A percentile compares a stretch with the other conserved stretches of the same genome.
Evolutionary conservation across 2,329 filamentous ascomycete genomes (phyloP).

Genomic region (Truncatella angustata): DNA sequence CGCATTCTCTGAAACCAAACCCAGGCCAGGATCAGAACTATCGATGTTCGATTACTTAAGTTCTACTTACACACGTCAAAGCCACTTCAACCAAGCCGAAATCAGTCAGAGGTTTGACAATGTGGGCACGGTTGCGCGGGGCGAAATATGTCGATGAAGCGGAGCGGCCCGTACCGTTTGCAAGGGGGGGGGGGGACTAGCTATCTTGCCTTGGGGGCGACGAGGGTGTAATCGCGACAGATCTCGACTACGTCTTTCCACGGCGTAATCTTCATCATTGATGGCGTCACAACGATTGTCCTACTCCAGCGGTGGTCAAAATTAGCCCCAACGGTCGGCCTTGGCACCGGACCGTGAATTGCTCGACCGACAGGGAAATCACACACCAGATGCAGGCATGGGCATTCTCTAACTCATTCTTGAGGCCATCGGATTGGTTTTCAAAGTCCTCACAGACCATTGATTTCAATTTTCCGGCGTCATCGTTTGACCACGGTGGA

Average conservation of each 20-base stretch:
- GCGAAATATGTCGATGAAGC: constrained; percentile 33
- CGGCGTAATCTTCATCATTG: constrained; percentile 14
- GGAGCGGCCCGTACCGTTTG: constrained; percentile 24
- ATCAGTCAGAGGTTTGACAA: constrained; percentile 21
- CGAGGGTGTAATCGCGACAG: constrained; percentile 21
- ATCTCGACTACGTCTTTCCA: constrained; percentile 21
- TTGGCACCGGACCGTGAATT: not conserved
- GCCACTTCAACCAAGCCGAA: constrained; percentile 23
- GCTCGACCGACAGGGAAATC: not conserved
- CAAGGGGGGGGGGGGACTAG: too few relatives aligned
- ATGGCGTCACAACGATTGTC: constrained; percentile 25
- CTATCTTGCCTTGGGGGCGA: constrained; percentile 15
- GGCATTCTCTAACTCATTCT: constrained; percentile 36
- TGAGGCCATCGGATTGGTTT: constrained; percentile 37
- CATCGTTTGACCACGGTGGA: constrained; percentile 20
- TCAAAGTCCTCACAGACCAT: constrained; percentile 38
- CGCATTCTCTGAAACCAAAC: not conserved
- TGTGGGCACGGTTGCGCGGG: not conserved
- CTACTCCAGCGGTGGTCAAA: not conserved
- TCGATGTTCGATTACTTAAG: constrained; percentile 14
- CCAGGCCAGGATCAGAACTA: not conserved
- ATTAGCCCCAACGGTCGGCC: too few relatives aligned
- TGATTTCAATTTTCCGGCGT: constrained; percentile 35
- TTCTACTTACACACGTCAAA: constrained; percentile 28
- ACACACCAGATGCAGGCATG: constrained; percentile 33